A percentile compares a stretch with the other conserved stretches of the same genome.
phyloP scores from a whole-genome alignment of 495 filamentous ascomycete species.

The Symbiotaphrina buchneri region DNA sequence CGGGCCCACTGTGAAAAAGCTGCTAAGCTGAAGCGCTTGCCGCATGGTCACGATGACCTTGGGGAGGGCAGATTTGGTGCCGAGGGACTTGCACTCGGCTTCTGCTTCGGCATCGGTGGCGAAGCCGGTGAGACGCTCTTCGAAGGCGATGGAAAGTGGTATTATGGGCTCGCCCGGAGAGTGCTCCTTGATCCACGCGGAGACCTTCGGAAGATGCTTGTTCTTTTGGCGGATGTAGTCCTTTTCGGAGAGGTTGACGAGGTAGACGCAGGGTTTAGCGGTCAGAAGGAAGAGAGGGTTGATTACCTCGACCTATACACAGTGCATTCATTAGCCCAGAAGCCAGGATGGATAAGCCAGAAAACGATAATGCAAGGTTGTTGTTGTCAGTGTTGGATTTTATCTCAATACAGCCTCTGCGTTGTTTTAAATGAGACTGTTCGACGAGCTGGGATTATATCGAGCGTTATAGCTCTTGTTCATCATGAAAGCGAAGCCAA shows the following conservation, averaged over 20 bases:
- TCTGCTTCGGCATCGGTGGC: constrained; percentile 52
- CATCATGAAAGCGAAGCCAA: constrained; percentile 44
- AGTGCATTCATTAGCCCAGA: background rate
- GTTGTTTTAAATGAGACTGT: constrained; percentile 43
- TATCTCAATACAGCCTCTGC: constrained; percentile 69
- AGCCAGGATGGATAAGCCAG: constrained; percentile 5
- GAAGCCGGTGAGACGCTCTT: constrained; percentile 72
- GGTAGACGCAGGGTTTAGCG: constrained; percentile 91
- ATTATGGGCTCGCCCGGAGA: constrained; percentile 74
- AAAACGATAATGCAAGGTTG: constrained; percentile 3
- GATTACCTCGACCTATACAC: constrained; percentile 73
- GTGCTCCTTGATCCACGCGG: constrained; percentile 81
- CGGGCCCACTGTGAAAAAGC: constrained; percentile 92
- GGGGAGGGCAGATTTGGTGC: constrained; percentile 71
- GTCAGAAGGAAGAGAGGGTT: constrained; percentile 90
- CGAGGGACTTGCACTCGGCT: constrained; percentile 76
- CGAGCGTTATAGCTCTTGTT: constrained; percentile 90
- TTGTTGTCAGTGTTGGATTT: constrained; percentile 30
- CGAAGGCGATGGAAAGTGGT: constrained; percentile 77
- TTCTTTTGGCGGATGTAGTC: constrained; percentile 99
- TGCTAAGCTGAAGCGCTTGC: constrained; percentile 63
- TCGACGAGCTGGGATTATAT: constrained; percentile 99
- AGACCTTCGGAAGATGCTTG: constrained; percentile 87
- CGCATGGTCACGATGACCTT: constrained; percentile 94
- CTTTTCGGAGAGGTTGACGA: constrained; percentile 91